Evolutionary conservation across 2,329 filamentous ascomycete genomes (phyloP).

Genomic region (Alternaria sp.): DNA sequence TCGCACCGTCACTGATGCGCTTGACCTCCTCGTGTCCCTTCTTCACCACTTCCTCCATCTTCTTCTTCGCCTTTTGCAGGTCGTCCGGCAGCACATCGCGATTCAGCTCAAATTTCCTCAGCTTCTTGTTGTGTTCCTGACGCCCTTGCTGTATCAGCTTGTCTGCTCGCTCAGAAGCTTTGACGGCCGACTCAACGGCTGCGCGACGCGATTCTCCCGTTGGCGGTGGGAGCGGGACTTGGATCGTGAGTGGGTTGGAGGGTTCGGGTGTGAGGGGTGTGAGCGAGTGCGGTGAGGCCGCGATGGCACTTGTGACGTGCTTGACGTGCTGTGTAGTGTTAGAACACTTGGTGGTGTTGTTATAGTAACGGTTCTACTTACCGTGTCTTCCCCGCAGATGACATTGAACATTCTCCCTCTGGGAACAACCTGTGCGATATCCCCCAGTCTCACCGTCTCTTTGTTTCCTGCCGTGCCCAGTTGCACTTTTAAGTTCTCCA

Average conservation of each 20-base stretch:
- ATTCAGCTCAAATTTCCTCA: constrained; percentile 52
- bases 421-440: constrained; percentile 71
- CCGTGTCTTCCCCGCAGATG: constrained; percentile 69
- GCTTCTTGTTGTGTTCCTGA: constrained; percentile 57
- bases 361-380: constrained; percentile 45
- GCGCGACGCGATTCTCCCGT: constrained; percentile 61
- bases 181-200: constrained; percentile 48
- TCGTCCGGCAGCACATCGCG: constrained; percentile 56
- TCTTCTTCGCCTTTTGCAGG: constrained; percentile 55
- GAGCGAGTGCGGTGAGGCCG: constrained; percentile 57
- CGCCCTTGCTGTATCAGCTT: constrained; percentile 53
- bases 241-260: constrained; percentile 58
- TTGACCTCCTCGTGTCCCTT: constrained; percentile 57
- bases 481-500: constrained; percentile 68
- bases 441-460: constrained; percentile 62
- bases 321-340: constrained; percentile 58
- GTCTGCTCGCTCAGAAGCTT: constrained; percentile 53
- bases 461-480: constrained; percentile 57
- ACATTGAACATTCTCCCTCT: constrained; percentile 68
- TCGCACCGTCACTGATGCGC: constrained; percentile 56
- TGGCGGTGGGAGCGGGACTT: constrained; percentile 63
- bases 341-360: neutral
- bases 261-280: constrained; percentile 59
- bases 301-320: constrained; percentile 60
- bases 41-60: constrained; percentile 60